Percentiles rank a stretch among this genome's conserved stretches.
phyloP scores from a whole-genome alignment of 2,329 filamentous ascomycete species.

The Cytospora leucostoma region DNA sequence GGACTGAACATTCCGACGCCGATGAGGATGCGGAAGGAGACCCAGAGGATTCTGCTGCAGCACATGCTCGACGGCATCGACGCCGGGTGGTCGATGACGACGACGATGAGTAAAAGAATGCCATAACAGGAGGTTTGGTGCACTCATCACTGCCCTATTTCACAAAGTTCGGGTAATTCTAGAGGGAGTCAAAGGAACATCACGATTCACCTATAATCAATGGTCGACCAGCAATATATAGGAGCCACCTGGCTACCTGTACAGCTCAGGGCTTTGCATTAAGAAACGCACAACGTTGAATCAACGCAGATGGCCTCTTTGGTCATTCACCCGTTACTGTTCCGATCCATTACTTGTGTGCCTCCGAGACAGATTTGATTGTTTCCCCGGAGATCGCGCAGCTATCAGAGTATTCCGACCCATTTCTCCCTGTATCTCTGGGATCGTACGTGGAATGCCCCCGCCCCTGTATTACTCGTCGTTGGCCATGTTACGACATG shows the following conservation, averaged over 20 bases:
- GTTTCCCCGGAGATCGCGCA: background rate
- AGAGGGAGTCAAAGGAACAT: background rate
- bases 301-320: background rate
- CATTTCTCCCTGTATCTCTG: background rate
- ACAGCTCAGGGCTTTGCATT: background rate
- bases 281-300: background rate
- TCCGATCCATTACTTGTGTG: background rate
- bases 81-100: constrained; percentile 63
- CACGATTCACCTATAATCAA: background rate
- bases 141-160: background rate
- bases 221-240: background rate
- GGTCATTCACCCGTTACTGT: background rate
- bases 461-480: background rate
- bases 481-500: background rate
- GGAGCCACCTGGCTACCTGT: background rate
- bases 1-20: constrained; percentile 51
- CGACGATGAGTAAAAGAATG: constrained; percentile 48
- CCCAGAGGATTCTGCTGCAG: constrained; percentile 49
- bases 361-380: background rate
- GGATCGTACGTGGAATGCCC: background rate
- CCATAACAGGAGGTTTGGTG: background rate
- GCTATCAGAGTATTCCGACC: too few species aligned
- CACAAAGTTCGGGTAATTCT: background rate
- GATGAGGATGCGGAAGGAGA: constrained; percentile 58
- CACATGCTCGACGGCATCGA: constrained; percentile 48